Evolutionary conservation across 352 stramenopile genomes (phyloP).

Genomic region (Globisporangium cylindrosporum): DNA sequence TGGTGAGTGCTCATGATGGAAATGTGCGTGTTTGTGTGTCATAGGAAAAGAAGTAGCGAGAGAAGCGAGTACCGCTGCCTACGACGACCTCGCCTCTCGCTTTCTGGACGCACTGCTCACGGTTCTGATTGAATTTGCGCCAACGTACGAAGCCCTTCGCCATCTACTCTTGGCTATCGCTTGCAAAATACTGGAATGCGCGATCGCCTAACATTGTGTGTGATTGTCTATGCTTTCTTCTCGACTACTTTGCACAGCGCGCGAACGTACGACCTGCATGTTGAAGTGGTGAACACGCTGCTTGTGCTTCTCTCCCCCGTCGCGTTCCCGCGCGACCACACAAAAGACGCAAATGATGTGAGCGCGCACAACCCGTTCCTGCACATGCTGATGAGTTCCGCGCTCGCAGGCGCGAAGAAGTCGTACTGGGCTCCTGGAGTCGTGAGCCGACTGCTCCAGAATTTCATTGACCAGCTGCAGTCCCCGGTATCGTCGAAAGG

Average conservation of each 20-base stretch:
- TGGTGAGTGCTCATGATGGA: neutral
- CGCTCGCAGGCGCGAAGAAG: constrained; percentile 34
- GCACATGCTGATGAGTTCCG: constrained; percentile 52
- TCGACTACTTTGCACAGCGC: constrained; percentile 9
- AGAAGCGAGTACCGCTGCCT: constrained; percentile 23
- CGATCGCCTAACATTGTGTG: neutral
- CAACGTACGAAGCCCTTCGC: constrained; percentile 38
- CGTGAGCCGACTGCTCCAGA: constrained; percentile 57
- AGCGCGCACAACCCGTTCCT: constrained; percentile 62
- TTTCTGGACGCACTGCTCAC: constrained; percentile 70
- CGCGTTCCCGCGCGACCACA: constrained; percentile 58
- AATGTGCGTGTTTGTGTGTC: neutral
- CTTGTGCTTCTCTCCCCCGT: constrained; percentile 68
- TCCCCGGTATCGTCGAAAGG: constrained; percentile 31
- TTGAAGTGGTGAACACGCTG: constrained; percentile 74
- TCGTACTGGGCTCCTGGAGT: constrained; percentile 45
- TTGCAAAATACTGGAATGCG: neutral
- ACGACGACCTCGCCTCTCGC: constrained; percentile 55
- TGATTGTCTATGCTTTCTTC: neutral
- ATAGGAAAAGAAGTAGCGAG: constrained; percentile 24
- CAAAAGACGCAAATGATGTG: constrained; percentile 38
- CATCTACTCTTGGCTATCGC: neutral
- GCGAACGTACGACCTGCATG: constrained; percentile 66
- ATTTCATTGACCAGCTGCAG: constrained; percentile 51
- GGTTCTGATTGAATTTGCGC: constrained; percentile 50